Conservation (phyloP, 2,329 filamentous ascomycete genomes). For the Talaromyces piceae region DNA sequence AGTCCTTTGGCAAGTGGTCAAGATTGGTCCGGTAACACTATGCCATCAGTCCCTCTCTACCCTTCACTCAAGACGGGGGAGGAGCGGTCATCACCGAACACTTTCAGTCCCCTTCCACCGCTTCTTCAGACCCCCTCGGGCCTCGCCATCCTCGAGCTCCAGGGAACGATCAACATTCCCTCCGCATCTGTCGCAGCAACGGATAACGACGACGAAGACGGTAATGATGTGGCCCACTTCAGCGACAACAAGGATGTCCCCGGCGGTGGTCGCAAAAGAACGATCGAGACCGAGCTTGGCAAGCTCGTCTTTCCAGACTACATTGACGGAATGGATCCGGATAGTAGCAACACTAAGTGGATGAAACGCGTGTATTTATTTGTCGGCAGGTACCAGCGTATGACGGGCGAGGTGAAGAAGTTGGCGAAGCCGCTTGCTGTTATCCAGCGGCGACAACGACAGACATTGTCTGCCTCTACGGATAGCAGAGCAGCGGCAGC, state of each 20-base stretch:
- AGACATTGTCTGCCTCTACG: background rate
- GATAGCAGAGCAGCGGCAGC: background rate
- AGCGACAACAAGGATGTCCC: constrained; percentile 9
- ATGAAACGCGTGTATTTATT: constrained; percentile 88
- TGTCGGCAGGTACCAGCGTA: constrained; percentile 77
- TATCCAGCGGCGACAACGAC: constrained; percentile 50
- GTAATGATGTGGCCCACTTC: no score
- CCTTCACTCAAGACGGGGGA: constrained; percentile 11
- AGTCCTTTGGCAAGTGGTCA: no score
- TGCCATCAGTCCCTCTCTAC: constrained; percentile 39
- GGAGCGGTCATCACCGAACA: constrained; percentile 1
- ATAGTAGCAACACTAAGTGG: constrained; percentile 60
- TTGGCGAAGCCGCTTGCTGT: constrained; percentile 70
- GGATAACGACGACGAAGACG: constrained; percentile 20
- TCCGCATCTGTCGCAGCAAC: background rate
- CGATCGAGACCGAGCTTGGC: constrained; percentile 53
- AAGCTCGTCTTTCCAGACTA: constrained; percentile 74
- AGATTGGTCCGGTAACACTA: no score
- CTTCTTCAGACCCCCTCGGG: constrained; percentile 84
- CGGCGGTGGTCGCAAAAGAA: background rate
- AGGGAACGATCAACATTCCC: constrained; percentile 80
- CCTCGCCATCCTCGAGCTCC: constrained; percentile 82
- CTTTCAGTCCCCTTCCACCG: constrained; percentile 60
- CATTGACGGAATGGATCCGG: constrained; percentile 40
- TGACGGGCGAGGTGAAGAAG: constrained; percentile 87